phyloP scores from a whole-genome alignment of 2,329 filamentous ascomycete species.

The Aspergillus felis region DNA sequence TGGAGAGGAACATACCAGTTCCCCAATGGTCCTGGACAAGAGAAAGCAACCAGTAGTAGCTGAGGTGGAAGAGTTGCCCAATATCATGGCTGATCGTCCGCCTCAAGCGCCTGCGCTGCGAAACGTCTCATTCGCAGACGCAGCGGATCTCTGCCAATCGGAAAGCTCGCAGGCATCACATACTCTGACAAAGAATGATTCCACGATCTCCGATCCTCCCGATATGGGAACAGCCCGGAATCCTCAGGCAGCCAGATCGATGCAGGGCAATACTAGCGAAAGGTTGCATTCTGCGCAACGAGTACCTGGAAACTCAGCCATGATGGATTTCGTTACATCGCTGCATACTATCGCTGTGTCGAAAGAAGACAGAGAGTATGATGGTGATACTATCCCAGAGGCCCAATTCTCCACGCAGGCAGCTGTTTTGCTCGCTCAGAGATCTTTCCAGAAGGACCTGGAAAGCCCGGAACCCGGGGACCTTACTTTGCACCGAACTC shows the following conservation, averaged over 20 bases:
- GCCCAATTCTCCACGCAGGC: slow-evolving; percentile 39
- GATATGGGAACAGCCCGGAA: slow-evolving; percentile 6
- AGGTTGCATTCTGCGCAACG: slow-evolving; percentile 37
- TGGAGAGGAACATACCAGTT: slow-evolving; percentile 7
- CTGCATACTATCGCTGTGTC: slow-evolving; percentile 36
- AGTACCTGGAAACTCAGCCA: slow-evolving; percentile 23
- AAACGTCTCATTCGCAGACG: not conserved
- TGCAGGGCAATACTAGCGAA: slow-evolving; percentile 22
- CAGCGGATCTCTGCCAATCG: not conserved
- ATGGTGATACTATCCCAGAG: slow-evolving; percentile 24
- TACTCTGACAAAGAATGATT: slow-evolving; percentile 13
- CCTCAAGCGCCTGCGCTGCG: not conserved
- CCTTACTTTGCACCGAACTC: slow-evolving; percentile 11
- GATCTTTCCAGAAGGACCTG: slow-evolving; percentile 38
- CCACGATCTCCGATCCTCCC: slow-evolving; percentile 13
- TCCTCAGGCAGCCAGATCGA: slow-evolving; percentile 5
- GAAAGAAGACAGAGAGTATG: slow-evolving; percentile 18
- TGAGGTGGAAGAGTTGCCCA: not conserved
- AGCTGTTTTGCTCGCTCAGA: slow-evolving; percentile 36
- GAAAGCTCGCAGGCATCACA: slow-evolving; percentile 1
- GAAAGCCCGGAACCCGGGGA: slow-evolving; percentile 23
- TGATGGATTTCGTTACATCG: slow-evolving; percentile 33
- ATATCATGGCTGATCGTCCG: not conserved
- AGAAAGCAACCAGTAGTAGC: not conserved
- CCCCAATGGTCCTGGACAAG: not conserved